These are phyloP conservation scores for Casaregolazyma lundiana DNA, from an alignment of 1,139 yeast genomes.

Conservation along the genomic window DNA sequence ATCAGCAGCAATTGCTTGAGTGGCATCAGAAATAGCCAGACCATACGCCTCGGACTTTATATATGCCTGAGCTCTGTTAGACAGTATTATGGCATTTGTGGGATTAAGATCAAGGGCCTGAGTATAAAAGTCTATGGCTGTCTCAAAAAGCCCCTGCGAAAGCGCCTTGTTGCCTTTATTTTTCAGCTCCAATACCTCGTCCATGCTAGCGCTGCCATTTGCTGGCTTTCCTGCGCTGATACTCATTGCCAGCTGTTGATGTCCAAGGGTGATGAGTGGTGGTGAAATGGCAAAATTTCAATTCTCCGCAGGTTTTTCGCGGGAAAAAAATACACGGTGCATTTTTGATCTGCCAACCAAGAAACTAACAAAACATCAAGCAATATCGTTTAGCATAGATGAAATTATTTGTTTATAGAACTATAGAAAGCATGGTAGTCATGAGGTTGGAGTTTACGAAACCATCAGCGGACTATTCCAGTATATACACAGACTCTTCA, in stretches of 20 bases:
- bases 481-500: too few relatives aligned
- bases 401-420: too few relatives aligned
- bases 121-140: slow-evolving; percentile 69
- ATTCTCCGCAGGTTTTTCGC: neutral
- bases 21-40: slow-evolving; percentile 72
- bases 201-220: neutral
- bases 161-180: slow-evolving; percentile 71
- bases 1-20: slow-evolving; percentile 63
- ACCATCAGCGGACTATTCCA: too few relatives aligned
- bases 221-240: neutral
- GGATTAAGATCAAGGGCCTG: slow-evolving; percentile 70
- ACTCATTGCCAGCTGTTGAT: neutral
- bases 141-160: slow-evolving; percentile 55
- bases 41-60: slow-evolving; percentile 86
- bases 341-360: neutral
- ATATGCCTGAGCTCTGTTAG: slow-evolving; percentile 89
- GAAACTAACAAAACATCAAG: neutral
- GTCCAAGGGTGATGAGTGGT: too few relatives aligned
- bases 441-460: too few relatives aligned
- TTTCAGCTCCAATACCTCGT: slow-evolving; percentile 38
- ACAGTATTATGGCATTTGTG: slow-evolving; percentile 65
- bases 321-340: too few relatives aligned
- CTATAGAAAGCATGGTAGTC: too few relatives aligned
- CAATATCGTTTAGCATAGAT: too few relatives aligned
- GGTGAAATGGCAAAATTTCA: neutral